Percentiles rank a stretch among this genome's conserved stretches.
Evolutionary conservation across 2,329 filamentous ascomycete species (phyloP).

Genomic region (Fusarium aywerte): DNA sequence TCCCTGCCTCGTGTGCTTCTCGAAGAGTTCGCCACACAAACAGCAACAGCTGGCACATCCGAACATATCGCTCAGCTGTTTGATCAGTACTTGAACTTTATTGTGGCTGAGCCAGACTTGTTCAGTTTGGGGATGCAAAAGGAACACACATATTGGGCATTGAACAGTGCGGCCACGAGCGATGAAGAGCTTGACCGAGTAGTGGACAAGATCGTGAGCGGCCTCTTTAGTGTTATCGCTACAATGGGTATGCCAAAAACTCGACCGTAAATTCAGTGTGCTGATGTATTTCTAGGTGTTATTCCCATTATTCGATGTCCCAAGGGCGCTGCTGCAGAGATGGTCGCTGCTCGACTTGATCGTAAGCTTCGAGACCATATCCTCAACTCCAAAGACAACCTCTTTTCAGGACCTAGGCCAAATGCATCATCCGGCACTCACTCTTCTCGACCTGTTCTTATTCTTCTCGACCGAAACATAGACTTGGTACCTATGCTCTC

Average conservation of each 20-base stretch:
- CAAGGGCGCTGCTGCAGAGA: conserved; percentile 90
- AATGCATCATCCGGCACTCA: conserved; percentile 67
- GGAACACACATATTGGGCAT: conserved; percentile 90
- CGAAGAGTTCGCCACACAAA: conserved; percentile 93
- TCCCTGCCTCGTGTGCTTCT: conserved; percentile 90
- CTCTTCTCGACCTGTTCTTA: conserved; percentile 84
- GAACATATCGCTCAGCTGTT: conserved; percentile 93
- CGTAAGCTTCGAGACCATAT: conserved; percentile 96
- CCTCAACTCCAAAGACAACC: conserved; percentile 96
- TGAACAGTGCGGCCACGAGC: conserved; percentile 91
- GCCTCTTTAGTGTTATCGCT: conserved; percentile 97
- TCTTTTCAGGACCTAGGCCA: conserved; percentile 80
- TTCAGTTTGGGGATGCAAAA: conserved; percentile 95
- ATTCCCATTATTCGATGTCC: conserved; percentile 97
- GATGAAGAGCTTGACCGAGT: conserved; percentile 90
- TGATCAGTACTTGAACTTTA: conserved; percentile 97
- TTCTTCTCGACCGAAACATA: conserved; percentile 94
- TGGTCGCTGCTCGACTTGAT: conserved; percentile 93
- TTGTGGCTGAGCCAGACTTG: conserved; percentile 93
- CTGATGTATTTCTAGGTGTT: conserved; percentile 65
- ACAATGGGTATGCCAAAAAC: conserved; percentile 79
- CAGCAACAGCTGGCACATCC: conserved; percentile 83
- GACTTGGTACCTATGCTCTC: conserved; percentile 99
- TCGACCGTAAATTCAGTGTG: background rate
- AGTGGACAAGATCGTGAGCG: conserved; percentile 91